These are phyloP conservation scores for Trifolium pratense DNA, from an alignment of 306 rosid genomes.

Conservation along the genomic window DNA sequence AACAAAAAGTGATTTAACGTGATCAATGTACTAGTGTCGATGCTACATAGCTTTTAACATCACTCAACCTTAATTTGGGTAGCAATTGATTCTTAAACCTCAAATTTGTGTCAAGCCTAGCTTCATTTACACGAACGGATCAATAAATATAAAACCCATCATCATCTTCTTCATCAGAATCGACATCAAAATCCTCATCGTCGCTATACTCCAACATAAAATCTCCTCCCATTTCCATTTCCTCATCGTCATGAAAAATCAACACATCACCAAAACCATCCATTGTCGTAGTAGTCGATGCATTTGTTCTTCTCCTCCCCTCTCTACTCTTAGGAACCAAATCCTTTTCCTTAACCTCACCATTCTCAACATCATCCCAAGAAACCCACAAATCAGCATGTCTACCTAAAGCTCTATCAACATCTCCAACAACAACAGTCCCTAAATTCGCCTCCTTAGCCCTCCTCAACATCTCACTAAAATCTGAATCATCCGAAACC, in stretches of 20 bases:
- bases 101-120: background rate
- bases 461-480: conserved; percentile 81
- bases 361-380: conserved; percentile 80
- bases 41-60: background rate
- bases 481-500: conserved; percentile 93
- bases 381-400: conserved; percentile 88
- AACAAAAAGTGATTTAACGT: background rate
- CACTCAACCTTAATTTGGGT: background rate
- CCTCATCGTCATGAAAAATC: conserved; percentile 20
- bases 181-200: conserved; percentile 1
- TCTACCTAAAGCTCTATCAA: conserved; percentile 74
- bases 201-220: conserved; percentile 22
- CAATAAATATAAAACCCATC: conserved; percentile 46
- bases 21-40: background rate
- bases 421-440: conserved; percentile 89
- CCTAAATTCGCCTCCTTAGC: conserved; percentile 79
- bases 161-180: conserved; percentile 41
- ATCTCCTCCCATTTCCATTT: background rate
- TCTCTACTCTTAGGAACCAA: conserved; percentile 49
- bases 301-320: background rate
- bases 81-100: conserved; percentile 5
- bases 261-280: conserved; percentile 38
- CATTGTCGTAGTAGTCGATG: background rate
- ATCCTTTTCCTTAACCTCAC: conserved; percentile 62
- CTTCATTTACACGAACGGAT: conserved; percentile 31